These are phyloP conservation scores for Basipetospora sp. DNA, from an alignment of 2,329 filamentous ascomycete genomes.

Conservation along the genomic window DNA sequence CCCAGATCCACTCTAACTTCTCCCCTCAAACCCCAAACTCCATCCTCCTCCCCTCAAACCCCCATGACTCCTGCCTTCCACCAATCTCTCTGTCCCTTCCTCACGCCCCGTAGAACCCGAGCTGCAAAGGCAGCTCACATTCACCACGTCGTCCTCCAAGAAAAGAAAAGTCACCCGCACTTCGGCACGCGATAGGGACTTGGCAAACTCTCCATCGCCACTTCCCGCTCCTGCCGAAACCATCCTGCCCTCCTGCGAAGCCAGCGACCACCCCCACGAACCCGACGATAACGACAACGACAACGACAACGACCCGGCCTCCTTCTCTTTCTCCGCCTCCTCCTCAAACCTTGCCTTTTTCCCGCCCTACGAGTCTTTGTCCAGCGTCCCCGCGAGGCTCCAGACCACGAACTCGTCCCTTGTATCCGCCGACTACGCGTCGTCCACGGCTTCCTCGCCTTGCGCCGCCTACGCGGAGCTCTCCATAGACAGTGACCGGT, in stretches of 20 bases:
- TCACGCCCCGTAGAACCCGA: conserved; percentile 21
- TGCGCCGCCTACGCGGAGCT: conserved; percentile 42
- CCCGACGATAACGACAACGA: conserved; percentile 24
- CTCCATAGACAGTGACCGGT: conserved; percentile 36
- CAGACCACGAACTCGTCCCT: conserved; percentile 30
- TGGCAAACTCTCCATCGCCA: conserved; percentile 18
- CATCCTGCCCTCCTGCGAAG: conserved; percentile 38
- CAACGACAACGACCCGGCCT: conserved; percentile 26
- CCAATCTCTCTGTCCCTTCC: not conserved
- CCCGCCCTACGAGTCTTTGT: conserved; percentile 22
- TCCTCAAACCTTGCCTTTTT: conserved; percentile 15
- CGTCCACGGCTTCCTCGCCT: conserved; percentile 43
- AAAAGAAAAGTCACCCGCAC: conserved; percentile 50
- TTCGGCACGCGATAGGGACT: conserved; percentile 27
- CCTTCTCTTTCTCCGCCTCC: conserved; percentile 33
- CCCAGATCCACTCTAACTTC: no score
- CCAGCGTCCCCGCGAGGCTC: conserved; percentile 27
- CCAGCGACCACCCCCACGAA: conserved; percentile 23
- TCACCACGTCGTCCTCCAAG: conserved; percentile 61
- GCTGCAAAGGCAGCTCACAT: conserved; percentile 52
- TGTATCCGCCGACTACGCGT: conserved; percentile 33
- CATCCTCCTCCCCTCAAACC: no score
- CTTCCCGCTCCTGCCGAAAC: conserved; percentile 29
- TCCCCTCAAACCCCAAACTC: no score
- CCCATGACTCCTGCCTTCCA: conserved; percentile 8